These are phyloP conservation scores for Dendrothele bispora DNA, from an alignment of 768 basidiomycete genomes.

Conservation along the genomic window DNA sequence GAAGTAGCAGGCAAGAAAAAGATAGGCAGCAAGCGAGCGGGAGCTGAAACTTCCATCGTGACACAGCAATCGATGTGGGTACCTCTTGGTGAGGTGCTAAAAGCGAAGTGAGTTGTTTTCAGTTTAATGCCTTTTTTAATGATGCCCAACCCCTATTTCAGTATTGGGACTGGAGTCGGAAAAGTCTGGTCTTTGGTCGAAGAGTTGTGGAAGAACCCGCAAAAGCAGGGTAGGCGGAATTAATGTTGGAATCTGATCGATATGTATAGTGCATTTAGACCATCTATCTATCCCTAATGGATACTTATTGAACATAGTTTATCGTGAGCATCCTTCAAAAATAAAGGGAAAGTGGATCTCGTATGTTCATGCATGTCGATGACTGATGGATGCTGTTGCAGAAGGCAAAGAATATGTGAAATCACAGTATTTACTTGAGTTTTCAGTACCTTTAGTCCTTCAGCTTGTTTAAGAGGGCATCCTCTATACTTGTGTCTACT, in stretches of 20 bases:
- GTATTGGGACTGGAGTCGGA: constrained; percentile 71
- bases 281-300: too few species aligned
- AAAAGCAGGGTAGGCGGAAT: not conserved
- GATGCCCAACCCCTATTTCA: constrained; percentile 25
- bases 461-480: too few species aligned
- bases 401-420: too few species aligned
- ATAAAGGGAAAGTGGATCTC: too few species aligned
- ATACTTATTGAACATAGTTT: too few species aligned
- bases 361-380: too few species aligned
- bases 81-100: constrained; percentile 49
- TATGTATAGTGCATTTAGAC: not conserved
- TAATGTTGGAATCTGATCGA: not conserved
- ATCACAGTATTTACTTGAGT: too few species aligned
- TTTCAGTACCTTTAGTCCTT: too few species aligned
- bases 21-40: constrained; percentile 10
- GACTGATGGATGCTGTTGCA: too few species aligned
- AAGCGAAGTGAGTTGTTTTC: constrained; percentile 55
- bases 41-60: constrained; percentile 14
- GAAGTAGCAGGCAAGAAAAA: constrained; percentile 8
- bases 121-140: constrained; percentile 12
- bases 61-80: constrained; percentile 47
- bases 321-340: too few species aligned
- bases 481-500: too few species aligned
- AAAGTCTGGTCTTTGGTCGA: constrained; percentile 71
- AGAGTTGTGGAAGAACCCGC: constrained; percentile 41